These are phyloP conservation scores for Amanita polypyramis DNA, from an alignment of 768 basidiomycete species.

Conservation along the genomic window DNA sequence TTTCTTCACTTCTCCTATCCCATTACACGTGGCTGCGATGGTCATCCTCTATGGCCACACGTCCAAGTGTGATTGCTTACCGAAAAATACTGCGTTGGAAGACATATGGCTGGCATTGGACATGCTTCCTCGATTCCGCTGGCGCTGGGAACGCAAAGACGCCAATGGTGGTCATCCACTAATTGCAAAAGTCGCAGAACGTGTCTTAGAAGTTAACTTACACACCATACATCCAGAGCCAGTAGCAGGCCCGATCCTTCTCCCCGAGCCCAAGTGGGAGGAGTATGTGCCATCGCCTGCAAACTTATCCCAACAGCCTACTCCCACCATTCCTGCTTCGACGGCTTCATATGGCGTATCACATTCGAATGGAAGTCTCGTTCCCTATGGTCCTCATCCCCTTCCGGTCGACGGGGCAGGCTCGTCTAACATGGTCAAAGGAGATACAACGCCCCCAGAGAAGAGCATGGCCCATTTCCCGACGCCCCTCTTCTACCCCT, in stretches of 20 bases:
- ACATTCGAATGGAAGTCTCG: slow-evolving; percentile 5
- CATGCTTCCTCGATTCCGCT: slow-evolving; percentile 82
- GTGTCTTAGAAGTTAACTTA: slow-evolving; percentile 68
- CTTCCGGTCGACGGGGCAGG: slow-evolving; percentile 17
- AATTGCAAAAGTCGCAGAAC: slow-evolving; percentile 72
- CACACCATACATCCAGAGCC: slow-evolving; percentile 37
- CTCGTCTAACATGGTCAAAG: slow-evolving; percentile 19
- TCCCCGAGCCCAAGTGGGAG: slow-evolving; percentile 46
- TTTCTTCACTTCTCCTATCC: slow-evolving; percentile 84
- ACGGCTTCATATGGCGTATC: slow-evolving; percentile 15
- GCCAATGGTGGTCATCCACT: slow-evolving; percentile 73
- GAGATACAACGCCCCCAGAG: slow-evolving; percentile 26
- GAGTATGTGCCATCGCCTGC: slow-evolving; percentile 24
- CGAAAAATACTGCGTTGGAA: slow-evolving; percentile 58
- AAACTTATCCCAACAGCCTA: slow-evolving; percentile 29
- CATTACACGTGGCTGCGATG: slow-evolving; percentile 85
- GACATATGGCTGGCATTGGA: slow-evolving; percentile 83
- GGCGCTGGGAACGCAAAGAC: slow-evolving; percentile 88
- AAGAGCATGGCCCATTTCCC: slow-evolving; percentile 58
- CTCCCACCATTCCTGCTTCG: slow-evolving; percentile 28
- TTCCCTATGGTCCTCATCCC: slow-evolving; percentile 25
- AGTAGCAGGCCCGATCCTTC: slow-evolving; percentile 30
- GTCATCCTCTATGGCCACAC: slow-evolving; percentile 84
- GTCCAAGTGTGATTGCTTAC: slow-evolving; percentile 60
- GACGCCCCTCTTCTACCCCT: slow-evolving; percentile 64